phyloP scores from a whole-genome alignment of 129 eudicot genomes.

The Deinandra increscens region DNA sequence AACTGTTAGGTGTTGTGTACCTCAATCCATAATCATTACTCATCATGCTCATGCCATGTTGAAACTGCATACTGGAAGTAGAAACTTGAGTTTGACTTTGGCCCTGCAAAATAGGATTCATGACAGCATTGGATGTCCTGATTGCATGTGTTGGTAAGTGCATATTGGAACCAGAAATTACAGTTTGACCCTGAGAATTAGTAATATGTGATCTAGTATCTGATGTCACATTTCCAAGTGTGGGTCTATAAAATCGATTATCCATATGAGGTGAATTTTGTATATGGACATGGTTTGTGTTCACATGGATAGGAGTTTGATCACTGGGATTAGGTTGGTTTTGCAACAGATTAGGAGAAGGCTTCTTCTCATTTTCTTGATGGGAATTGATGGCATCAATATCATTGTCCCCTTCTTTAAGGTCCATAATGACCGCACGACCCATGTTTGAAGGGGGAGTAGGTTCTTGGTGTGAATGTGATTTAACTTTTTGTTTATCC shows the following conservation, averaged over 20 bases:
- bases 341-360: conserved; percentile 34
- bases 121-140: conserved; percentile 14
- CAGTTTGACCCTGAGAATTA: conserved; percentile 32
- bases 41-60: conserved; percentile 30
- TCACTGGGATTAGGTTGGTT: conserved; percentile 16
- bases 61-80: conserved; percentile 40
- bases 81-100: conserved; percentile 39
- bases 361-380: conserved; percentile 49
- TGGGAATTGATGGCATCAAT: conserved; percentile 20
- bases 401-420: conserved; percentile 48
- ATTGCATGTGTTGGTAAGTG: conserved; percentile 31
- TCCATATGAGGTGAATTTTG: neutral
- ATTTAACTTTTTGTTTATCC: conserved; percentile 39
- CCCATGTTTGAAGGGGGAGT: conserved; percentile 7
- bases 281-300: neutral
- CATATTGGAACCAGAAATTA: conserved; percentile 33
- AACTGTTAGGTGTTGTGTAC: conserved; percentile 28
- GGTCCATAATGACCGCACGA: conserved; percentile 46
- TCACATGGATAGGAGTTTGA: conserved; percentile 15
- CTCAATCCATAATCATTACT: conserved; percentile 51
- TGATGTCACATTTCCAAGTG: neutral
- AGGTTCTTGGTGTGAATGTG: conserved; percentile 33
- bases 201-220: neutral
- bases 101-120: conserved; percentile 30
- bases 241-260: conserved; percentile 19